Percentiles rank a stretch among this genome's conserved stretches.
Evolutionary conservation across 106 monocot genomes (phyloP).

Genomic region (Acorus gramineus): DNA sequence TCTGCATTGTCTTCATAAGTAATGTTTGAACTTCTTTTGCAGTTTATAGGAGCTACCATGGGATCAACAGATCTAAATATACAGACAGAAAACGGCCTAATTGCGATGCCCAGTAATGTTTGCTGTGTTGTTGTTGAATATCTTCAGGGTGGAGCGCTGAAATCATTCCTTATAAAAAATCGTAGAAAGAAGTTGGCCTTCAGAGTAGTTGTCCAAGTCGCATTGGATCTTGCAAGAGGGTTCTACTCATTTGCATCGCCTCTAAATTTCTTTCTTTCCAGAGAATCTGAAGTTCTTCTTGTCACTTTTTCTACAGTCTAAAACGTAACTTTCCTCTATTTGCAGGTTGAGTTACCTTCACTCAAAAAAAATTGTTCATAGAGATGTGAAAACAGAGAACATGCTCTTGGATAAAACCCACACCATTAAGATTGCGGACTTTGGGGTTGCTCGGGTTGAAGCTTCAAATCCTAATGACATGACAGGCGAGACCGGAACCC

Average conservation of each 20-base stretch:
- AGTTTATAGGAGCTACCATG: constrained; percentile 38
- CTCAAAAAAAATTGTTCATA: constrained; percentile 48
- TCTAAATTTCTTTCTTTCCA: not conserved
- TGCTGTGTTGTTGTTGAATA: constrained; percentile 37
- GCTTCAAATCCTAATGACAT: constrained; percentile 49
- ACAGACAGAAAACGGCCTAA: constrained; percentile 25
- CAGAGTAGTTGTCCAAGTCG: constrained; percentile 29
- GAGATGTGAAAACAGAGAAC: constrained; percentile 60
- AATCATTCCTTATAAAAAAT: constrained; percentile 33
- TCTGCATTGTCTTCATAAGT: not conserved
- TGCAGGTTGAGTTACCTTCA: constrained; percentile 48
- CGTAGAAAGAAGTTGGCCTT: constrained; percentile 26
- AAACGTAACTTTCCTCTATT: not conserved
- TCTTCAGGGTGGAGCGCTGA: constrained; percentile 29
- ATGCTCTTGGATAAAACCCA: constrained; percentile 46
- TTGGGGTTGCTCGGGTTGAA: constrained; percentile 50
- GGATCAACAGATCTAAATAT: constrained; percentile 24
- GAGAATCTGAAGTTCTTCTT: no score
- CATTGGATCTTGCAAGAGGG: constrained; percentile 40
- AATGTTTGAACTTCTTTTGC: not conserved
- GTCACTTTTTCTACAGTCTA: no score
- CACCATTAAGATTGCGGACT: constrained; percentile 45
- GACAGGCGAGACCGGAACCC: constrained; percentile 53
- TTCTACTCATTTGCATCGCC: not conserved
- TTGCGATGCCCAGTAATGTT: constrained; percentile 28